A percentile compares a stretch with the other conserved stretches of the same genome.
Evolutionary conservation across 2,329 filamentous ascomycete genomes (phyloP).

Genomic region (Rhynchosporium agropyri): DNA sequence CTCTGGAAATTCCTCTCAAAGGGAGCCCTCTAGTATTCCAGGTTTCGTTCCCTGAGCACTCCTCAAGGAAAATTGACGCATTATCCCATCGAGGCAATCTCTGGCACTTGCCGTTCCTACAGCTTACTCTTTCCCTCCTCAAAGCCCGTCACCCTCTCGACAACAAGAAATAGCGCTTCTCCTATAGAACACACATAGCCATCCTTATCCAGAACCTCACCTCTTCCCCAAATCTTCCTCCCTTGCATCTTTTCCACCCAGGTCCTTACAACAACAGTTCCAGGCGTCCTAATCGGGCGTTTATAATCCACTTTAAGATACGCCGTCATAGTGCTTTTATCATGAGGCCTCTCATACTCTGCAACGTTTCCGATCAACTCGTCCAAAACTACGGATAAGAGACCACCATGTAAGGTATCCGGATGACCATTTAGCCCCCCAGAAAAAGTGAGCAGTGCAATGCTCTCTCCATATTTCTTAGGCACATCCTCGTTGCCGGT

Average conservation of each 20-base stretch:
- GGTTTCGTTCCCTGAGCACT: no score
- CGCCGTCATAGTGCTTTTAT: slow-evolving; percentile 46
- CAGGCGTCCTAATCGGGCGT: slow-evolving; percentile 54
- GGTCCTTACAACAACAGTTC: slow-evolving; percentile 51
- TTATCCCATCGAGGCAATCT: no score
- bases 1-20: no score
- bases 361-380: slow-evolving; percentile 49
- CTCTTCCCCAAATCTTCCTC: slow-evolving; percentile 56
- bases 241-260: slow-evolving; percentile 51
- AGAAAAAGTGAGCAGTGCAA: slow-evolving; percentile 46
- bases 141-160: slow-evolving; percentile 21
- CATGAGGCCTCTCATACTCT: slow-evolving; percentile 19
- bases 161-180: slow-evolving; percentile 52
- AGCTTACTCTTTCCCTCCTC: neutral
- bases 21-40: no score
- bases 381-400: slow-evolving; percentile 59
- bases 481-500: neutral
- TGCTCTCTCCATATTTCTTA: slow-evolving; percentile 20
- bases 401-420: slow-evolving; percentile 60
- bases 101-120: neutral
- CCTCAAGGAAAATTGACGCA: no score
- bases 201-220: slow-evolving; percentile 52
- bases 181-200: slow-evolving; percentile 53
- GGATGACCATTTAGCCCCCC: slow-evolving; percentile 57
- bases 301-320: slow-evolving; percentile 59